These are phyloP conservation scores for Collybia sp. DNA, from an alignment of 768 basidiomycete species.

Conservation along the genomic window DNA sequence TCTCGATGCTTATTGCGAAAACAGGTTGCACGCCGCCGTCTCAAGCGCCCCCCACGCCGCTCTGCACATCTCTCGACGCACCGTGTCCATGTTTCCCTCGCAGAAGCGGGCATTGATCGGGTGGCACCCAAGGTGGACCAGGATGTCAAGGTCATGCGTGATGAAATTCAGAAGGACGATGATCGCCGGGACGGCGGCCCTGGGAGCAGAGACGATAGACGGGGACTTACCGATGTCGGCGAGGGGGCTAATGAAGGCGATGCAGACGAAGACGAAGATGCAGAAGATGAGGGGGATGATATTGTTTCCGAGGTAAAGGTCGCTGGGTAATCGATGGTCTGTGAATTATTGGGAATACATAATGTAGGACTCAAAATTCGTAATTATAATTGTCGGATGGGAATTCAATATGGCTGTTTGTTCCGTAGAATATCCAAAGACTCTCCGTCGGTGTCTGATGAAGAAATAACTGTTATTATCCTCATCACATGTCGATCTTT, in stretches of 20 bases:
- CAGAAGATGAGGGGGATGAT: conserved; percentile 24
- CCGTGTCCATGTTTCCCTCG: conserved; percentile 79
- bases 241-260: conserved; percentile 2
- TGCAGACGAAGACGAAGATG: conserved; percentile 20
- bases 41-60: conserved; percentile 82
- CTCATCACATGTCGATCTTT: no score
- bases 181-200: conserved; percentile 37
- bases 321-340: conserved; percentile 15
- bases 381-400: background rate
- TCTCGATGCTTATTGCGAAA: conserved; percentile 1
- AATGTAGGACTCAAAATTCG: background rate
- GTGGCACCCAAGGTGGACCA: conserved; percentile 82
- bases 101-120: conserved; percentile 85
- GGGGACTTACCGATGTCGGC: conserved; percentile 10
- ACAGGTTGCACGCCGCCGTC: conserved; percentile 75
- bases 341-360: background rate
- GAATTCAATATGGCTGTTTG: no score
- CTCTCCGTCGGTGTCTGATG: no score
- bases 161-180: conserved; percentile 70
- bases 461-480: no score
- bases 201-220: conserved; percentile 22
- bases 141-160: conserved; percentile 77
- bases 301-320: conserved; percentile 28
- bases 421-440: no score
- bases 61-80: conserved; percentile 79